phyloP scores from a whole-genome alignment of 1,139 yeast species.

The Geotrichum europaeum region DNA sequence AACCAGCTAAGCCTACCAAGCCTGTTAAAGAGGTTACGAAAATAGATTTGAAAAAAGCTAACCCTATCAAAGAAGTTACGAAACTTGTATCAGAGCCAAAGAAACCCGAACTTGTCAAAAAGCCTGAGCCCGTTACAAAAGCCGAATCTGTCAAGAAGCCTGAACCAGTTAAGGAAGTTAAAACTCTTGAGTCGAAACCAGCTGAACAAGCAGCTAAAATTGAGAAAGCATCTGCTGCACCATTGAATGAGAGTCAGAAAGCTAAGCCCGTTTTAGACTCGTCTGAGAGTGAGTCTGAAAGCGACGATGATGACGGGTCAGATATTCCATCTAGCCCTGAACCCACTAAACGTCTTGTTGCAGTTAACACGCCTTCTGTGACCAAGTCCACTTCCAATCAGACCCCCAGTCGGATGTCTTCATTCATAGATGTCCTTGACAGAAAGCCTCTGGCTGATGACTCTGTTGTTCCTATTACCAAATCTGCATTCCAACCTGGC shows the following conservation, averaged over 20 bases:
- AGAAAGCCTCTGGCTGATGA: not conserved
- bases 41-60: not conserved
- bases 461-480: not conserved
- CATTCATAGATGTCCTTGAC: not conserved
- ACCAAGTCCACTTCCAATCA: not conserved
- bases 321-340: slow-evolving; percentile 22
- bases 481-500: not conserved
- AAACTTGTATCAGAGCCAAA: not conserved
- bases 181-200: not conserved
- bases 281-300: slow-evolving; percentile 12
- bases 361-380: slow-evolving; percentile 20
- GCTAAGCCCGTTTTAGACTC: slow-evolving; percentile 6
- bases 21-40: not conserved
- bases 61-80: not conserved
- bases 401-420: not conserved
- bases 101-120: not conserved
- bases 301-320: slow-evolving; percentile 18
- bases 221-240: not conserved
- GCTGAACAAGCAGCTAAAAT: not conserved
- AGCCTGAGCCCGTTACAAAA: not conserved
- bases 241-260: not conserved
- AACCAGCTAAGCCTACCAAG: not conserved
- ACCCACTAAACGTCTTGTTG: slow-evolving; percentile 21
- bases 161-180: not conserved
- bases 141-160: not conserved